phyloP scores from a whole-genome alignment of 306 rosid genomes.

The Castanospermum australe region DNA sequence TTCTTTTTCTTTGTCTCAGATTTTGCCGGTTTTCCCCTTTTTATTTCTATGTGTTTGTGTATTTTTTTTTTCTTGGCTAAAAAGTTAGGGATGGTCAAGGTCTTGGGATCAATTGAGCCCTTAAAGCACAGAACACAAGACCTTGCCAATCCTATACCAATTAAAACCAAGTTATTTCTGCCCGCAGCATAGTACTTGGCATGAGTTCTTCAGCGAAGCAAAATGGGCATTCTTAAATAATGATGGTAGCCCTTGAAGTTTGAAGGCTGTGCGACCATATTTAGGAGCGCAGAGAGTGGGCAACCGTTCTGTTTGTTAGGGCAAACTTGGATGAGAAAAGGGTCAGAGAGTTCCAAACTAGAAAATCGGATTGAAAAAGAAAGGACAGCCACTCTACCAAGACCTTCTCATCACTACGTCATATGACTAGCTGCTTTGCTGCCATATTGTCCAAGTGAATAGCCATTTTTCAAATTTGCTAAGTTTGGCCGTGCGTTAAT shows the following conservation, averaged over 20 bases:
- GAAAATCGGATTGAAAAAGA: not conserved
- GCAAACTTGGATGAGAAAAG: not conserved
- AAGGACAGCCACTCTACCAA: not conserved
- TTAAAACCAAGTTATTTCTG: not conserved
- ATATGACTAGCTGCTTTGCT: not conserved
- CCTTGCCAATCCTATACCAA: slow-evolving; percentile 31
- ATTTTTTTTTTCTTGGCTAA: not conserved
- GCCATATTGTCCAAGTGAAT: not conserved
- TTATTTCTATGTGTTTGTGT: not conserved
- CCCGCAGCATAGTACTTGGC: slow-evolving; percentile 4
- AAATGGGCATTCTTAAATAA: slow-evolving; percentile 32
- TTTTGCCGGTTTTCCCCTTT: not conserved
- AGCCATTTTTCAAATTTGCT: not conserved
- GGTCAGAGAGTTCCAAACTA: not conserved
- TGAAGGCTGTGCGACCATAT: slow-evolving; percentile 15
- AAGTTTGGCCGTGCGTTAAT: not conserved
- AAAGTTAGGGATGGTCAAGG: slow-evolving; percentile 31
- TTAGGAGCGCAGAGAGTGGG: slow-evolving; percentile 28
- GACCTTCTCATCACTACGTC: not conserved
- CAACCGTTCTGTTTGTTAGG: slow-evolving; percentile 10
- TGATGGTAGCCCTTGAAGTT: not conserved
- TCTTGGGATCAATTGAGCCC: not conserved
- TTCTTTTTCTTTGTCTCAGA: not conserved
- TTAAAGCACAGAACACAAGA: not conserved
- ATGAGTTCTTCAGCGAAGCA: not conserved